These are phyloP conservation scores for Dendrobium officinale DNA, from an alignment of 106 monocot genomes.

Conservation along the genomic window DNA sequence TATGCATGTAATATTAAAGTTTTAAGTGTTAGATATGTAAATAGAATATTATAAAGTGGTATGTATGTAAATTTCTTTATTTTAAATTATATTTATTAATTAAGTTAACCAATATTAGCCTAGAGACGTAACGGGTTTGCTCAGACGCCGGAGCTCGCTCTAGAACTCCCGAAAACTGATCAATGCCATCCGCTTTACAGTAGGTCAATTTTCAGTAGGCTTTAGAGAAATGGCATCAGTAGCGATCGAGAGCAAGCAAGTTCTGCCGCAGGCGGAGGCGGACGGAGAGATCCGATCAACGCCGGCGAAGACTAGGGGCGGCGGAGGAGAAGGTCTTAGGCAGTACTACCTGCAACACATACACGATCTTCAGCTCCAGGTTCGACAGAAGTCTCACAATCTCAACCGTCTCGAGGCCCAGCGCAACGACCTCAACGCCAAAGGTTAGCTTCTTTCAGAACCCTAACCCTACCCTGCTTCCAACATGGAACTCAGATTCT, in stretches of 20 bases:
- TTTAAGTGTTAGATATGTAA: too few relatives aligned
- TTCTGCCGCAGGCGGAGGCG: not conserved
- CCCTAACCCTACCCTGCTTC: not conserved
- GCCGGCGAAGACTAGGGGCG: constrained; percentile 43
- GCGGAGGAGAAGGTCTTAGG: constrained; percentile 82
- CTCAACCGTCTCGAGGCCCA: constrained; percentile 97
- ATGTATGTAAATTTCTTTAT: too few relatives aligned
- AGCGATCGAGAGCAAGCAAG: constrained; percentile 32
- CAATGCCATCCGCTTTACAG: too few relatives aligned
- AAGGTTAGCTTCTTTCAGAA: constrained; percentile 31
- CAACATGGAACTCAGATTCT: too few relatives aligned
- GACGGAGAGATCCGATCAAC: constrained; percentile 29
- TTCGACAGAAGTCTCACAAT: constrained; percentile 90
- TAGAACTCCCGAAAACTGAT: too few relatives aligned
- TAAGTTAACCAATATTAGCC: too few relatives aligned
- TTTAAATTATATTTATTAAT: too few relatives aligned
- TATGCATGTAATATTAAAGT: too few relatives aligned
- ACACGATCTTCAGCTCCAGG: constrained; percentile 87
- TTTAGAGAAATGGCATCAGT: constrained; percentile 36
- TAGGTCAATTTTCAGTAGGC: too few relatives aligned
- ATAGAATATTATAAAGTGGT: too few relatives aligned
- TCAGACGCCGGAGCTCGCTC: too few relatives aligned
- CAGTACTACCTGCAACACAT: constrained; percentile 97
- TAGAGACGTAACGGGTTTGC: too few relatives aligned
- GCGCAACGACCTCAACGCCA: constrained; percentile 95